Evolutionary conservation across 176 grass and related monocot species (phyloP).

Genomic region (Oryza officinalis): DNA sequence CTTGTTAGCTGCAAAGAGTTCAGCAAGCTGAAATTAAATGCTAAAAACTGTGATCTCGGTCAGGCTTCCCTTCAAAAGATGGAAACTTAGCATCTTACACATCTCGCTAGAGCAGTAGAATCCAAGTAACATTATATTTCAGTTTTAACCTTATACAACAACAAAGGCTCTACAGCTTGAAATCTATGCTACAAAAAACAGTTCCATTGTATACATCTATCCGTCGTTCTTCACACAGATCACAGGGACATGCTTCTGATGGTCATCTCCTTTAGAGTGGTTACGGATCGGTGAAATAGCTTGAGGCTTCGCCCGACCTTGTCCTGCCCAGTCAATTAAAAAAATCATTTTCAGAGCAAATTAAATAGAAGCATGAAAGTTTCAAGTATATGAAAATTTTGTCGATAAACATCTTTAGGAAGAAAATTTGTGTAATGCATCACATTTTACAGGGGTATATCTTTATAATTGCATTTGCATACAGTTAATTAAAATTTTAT

Average conservation of each 20-base stretch:
- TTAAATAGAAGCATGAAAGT: not conserved
- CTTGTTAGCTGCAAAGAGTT: not conserved
- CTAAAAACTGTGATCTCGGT: not conserved
- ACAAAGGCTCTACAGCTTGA: conserved; percentile 31
- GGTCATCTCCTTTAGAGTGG: conserved; percentile 78
- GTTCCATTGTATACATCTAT: conserved; percentile 13
- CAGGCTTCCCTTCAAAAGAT: not conserved
- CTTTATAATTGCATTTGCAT: not conserved
- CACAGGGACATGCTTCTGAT: conserved; percentile 66
- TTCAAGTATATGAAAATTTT: not conserved
- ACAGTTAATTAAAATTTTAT: not conserved
- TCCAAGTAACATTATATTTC: not conserved
- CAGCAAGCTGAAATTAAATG: no score
- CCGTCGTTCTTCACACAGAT: conserved; percentile 48
- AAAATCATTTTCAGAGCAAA: not conserved
- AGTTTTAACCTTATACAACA: conserved; percentile 22
- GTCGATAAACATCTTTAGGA: not conserved
- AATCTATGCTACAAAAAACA: conserved; percentile 33
- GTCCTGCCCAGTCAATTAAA: conserved; percentile 52
- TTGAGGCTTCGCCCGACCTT: conserved; percentile 82
- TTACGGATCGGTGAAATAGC: conserved; percentile 76
- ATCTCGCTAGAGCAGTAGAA: not conserved
- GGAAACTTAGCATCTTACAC: not conserved
- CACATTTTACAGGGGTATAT: no score
- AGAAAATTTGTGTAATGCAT: not conserved